These are phyloP conservation scores for Diaporthe ampelina DNA, from an alignment of 2,329 filamentous ascomycete species.

Conservation along the genomic window DNA sequence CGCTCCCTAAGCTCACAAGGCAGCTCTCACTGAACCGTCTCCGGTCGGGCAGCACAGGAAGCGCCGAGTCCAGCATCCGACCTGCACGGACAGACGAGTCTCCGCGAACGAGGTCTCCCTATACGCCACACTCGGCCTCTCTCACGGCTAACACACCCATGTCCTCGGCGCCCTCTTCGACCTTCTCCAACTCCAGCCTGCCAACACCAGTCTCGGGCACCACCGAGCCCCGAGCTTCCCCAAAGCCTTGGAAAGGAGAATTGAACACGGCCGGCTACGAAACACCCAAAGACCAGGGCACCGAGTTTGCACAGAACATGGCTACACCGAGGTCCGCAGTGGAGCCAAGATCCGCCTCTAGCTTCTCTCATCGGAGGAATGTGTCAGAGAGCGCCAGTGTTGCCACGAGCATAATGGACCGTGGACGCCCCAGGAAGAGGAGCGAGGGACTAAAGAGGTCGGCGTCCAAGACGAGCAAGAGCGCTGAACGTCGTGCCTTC, in stretches of 20 bases:
- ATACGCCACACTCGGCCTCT: conserved; percentile 60
- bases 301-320: conserved; percentile 44
- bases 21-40: conserved; percentile 61
- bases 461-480: conserved; percentile 61
- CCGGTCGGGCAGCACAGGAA: conserved; percentile 58
- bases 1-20: conserved; percentile 51
- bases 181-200: conserved; percentile 54
- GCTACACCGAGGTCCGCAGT: conserved; percentile 50
- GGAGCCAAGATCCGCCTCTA: conserved; percentile 47
- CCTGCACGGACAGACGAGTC: conserved; percentile 62
- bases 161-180: conserved; percentile 55
- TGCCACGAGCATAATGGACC: conserved; percentile 70
- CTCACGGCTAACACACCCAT: conserved; percentile 58
- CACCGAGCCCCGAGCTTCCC: conserved; percentile 58
- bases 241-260: conserved; percentile 59
- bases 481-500: conserved; percentile 69
- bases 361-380: conserved; percentile 62
- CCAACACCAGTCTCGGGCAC: conserved; percentile 67
- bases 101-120: conserved; percentile 60
- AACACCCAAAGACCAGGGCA: conserved; percentile 48
- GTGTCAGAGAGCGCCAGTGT: conserved; percentile 71
- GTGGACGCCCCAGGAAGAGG: conserved; percentile 72
- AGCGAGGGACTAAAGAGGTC: conserved; percentile 57
- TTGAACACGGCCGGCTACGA: conserved; percentile 45
- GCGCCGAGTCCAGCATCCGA: conserved; percentile 56